phyloP scores from a whole-genome alignment of 129 eudicot genomes.

The Sambucus nigra region DNA sequence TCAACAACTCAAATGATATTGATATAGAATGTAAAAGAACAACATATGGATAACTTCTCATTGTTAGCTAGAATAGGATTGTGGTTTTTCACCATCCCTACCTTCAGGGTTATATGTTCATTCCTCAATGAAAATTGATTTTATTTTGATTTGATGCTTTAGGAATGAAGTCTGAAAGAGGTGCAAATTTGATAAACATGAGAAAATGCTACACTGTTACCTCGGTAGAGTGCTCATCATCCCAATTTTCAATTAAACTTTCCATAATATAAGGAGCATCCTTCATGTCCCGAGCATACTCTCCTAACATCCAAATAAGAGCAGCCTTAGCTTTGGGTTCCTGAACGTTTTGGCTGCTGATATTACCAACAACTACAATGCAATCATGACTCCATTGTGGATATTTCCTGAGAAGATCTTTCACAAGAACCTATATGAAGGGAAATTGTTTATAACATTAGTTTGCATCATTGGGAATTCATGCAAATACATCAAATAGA shows the following conservation, averaged over 20 bases:
- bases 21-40: no score
- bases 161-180: background rate
- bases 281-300: constrained; percentile 94
- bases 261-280: constrained; percentile 95
- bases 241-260: constrained; percentile 82
- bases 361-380: constrained; percentile 96
- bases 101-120: no score
- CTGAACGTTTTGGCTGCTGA: constrained; percentile 88
- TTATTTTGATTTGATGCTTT: background rate
- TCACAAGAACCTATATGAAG: constrained; percentile 72
- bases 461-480: background rate
- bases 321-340: constrained; percentile 99
- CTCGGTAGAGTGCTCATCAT: constrained; percentile 89
- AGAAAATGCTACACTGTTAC: constrained; percentile 23
- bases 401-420: constrained; percentile 92
- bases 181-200: background rate
- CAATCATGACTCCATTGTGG: constrained; percentile 99
- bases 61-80: no score
- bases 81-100: no score
- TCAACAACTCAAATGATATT: no score
- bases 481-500: background rate
- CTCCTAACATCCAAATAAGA: constrained; percentile 98
- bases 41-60: no score
- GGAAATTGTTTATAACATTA: background rate
- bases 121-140: no score